Conservation (phyloP, 73 alveolate genomes). For the Halteria grandinella region DNA sequence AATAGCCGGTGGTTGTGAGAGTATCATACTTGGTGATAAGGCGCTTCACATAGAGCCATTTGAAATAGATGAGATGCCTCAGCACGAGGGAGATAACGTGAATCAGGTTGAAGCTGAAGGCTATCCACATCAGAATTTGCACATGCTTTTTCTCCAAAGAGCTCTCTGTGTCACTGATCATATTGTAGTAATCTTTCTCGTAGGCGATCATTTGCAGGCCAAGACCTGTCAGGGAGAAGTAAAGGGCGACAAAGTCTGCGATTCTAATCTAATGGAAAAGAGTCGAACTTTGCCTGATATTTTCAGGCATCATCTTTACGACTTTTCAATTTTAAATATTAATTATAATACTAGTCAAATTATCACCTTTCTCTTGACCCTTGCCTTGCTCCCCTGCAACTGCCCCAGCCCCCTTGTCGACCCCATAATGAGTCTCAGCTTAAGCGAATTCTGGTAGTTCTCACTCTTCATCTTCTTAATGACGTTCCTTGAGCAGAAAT, state of each 20-base stretch:
- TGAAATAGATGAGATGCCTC: conserved; percentile 22
- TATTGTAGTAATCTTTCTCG: conserved; percentile 45
- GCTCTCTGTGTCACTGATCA: conserved; percentile 12
- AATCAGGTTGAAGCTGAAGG: neutral
- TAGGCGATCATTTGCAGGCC: conserved; percentile 36
- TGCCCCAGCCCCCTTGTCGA: too few relatives aligned
- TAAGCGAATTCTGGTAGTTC: too few relatives aligned
- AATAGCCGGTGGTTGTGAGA: conserved; percentile 50
- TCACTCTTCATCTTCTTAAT: too few relatives aligned
- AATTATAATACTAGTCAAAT: too few relatives aligned
- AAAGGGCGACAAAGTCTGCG: conserved; percentile 32
- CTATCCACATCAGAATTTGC: conserved; percentile 6
- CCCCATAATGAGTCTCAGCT: too few relatives aligned
- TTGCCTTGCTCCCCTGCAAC: too few relatives aligned
- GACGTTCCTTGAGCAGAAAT: too few relatives aligned
- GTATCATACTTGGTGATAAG: conserved; percentile 53
- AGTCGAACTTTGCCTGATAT: neutral
- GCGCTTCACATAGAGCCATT: conserved; percentile 53
- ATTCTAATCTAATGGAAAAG: conserved; percentile 35
- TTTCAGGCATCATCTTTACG: too few relatives aligned
- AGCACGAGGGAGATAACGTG: conserved; percentile 2
- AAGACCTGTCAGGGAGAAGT: conserved; percentile 32
- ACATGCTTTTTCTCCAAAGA: neutral
- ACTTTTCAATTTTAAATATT: too few relatives aligned
- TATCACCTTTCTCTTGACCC: too few relatives aligned